Evolutionary conservation across 306 rosid genomes (phyloP).

Genomic region (Prunus salicina): DNA sequence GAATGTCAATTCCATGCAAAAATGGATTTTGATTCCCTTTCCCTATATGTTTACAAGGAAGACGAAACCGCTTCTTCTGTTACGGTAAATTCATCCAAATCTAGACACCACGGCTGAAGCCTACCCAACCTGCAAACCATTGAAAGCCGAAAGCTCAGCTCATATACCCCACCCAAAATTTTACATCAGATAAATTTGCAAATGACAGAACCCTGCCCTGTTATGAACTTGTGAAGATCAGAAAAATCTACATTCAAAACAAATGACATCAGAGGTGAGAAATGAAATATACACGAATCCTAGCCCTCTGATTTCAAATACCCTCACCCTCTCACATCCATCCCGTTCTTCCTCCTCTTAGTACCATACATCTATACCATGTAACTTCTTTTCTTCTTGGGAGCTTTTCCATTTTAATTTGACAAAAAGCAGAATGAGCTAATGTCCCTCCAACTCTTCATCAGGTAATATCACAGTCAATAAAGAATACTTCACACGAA

Average conservation of each 20-base stretch:
- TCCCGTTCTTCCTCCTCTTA: background rate
- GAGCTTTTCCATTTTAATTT: background rate
- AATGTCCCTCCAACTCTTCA: slow-evolving; percentile 57
- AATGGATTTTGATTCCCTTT: background rate
- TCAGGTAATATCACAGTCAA: slow-evolving; percentile 68
- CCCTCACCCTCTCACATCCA: background rate
- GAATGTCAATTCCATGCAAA: background rate
- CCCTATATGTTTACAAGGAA: background rate
- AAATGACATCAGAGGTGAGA: background rate
- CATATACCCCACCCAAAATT: background rate
- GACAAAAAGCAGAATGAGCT: slow-evolving; percentile 24
- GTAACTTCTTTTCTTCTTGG: background rate
- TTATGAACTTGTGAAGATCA: background rate
- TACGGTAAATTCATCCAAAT: background rate
- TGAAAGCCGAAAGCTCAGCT: background rate
- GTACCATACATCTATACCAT: background rate
- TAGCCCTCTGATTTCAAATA: background rate
- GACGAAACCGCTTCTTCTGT: background rate
- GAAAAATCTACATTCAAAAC: background rate
- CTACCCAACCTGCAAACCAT: background rate
- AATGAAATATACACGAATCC: background rate
- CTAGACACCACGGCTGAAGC: background rate
- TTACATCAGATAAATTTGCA: background rate
- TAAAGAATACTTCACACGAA: slow-evolving; percentile 78
- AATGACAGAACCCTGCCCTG: too few species aligned